Conservation (phyloP, 345 rosid species). For the Psidium guajava region DNA sequence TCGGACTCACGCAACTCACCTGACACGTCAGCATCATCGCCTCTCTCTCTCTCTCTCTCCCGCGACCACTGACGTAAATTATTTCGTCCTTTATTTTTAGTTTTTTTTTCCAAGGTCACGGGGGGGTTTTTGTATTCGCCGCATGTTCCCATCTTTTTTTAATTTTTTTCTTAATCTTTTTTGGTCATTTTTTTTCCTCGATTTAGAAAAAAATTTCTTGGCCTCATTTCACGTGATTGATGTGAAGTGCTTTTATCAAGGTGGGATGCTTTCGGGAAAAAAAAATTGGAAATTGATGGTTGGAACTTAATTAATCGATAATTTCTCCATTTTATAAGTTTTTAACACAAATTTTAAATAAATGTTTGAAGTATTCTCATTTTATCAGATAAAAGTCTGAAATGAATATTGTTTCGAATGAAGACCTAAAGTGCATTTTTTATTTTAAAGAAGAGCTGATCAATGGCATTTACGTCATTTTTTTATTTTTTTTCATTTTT, state of each 20-base stretch:
- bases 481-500: too few species aligned
- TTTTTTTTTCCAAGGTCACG: background rate
- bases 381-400: too few species aligned
- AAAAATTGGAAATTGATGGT: background rate
- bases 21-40: background rate
- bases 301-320: background rate
- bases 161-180: too few species aligned
- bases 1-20: background rate
- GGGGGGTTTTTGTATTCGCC: background rate
- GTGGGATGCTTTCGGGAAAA: background rate
- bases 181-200: background rate
- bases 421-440: too few species aligned
- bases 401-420: too few species aligned
- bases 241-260: background rate
- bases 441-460: accelerated
- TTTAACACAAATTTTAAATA: background rate
- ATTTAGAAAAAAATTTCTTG: background rate
- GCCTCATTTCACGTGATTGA: background rate
- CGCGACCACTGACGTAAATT: background rate
- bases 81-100: background rate
- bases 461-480: too few species aligned
- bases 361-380: too few species aligned
- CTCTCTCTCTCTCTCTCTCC: too few species aligned
- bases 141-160: background rate
- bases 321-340: background rate